phyloP scores from a whole-genome alignment of 140 eudicot species.

The Flaveria floridana region DNA sequence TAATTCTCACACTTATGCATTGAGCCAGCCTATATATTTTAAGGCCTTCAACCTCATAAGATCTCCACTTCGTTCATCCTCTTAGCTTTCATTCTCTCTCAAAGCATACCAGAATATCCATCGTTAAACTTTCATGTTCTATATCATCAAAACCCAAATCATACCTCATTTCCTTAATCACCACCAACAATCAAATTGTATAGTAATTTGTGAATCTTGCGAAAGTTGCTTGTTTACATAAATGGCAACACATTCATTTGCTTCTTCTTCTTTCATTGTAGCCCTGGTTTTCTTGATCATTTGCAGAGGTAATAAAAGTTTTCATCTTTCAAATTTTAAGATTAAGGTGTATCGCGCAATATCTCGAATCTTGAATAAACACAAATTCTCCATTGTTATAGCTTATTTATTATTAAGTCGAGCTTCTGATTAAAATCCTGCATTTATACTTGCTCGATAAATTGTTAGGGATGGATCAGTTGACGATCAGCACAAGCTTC shows the following conservation, averaged over 20 bases:
- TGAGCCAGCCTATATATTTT: conserved; percentile 29
- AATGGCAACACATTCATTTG: conserved; percentile 36
- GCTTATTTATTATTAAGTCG: too few species aligned
- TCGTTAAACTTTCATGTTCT: conserved; percentile 22
- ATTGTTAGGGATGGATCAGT: conserved; percentile 38
- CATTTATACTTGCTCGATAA: conserved; percentile 20
- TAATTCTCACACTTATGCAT: conserved; percentile 26
- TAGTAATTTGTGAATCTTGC: not conserved
- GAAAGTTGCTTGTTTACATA: conserved; percentile 16
- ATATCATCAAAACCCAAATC: conserved; percentile 22
- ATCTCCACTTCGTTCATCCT: conserved; percentile 29
- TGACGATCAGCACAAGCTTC: conserved; percentile 30
- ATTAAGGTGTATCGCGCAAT: not conserved
- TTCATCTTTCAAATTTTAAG: not conserved
- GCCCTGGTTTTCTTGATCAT: conserved; percentile 34
- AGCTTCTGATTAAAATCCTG: too few species aligned
- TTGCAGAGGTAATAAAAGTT: conserved; percentile 28
- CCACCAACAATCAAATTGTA: not conserved
- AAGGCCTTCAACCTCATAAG: conserved; percentile 27
- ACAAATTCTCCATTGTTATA: too few species aligned
- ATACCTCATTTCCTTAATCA: conserved; percentile 4
- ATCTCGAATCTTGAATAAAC: too few species aligned
- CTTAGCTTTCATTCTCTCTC: conserved; percentile 9
- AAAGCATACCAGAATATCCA: conserved; percentile 17
- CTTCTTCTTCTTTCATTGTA: conserved; percentile 28